These are phyloP conservation scores for Mycena capillaripes DNA, from an alignment of 768 basidiomycete genomes.

Conservation along the genomic window DNA sequence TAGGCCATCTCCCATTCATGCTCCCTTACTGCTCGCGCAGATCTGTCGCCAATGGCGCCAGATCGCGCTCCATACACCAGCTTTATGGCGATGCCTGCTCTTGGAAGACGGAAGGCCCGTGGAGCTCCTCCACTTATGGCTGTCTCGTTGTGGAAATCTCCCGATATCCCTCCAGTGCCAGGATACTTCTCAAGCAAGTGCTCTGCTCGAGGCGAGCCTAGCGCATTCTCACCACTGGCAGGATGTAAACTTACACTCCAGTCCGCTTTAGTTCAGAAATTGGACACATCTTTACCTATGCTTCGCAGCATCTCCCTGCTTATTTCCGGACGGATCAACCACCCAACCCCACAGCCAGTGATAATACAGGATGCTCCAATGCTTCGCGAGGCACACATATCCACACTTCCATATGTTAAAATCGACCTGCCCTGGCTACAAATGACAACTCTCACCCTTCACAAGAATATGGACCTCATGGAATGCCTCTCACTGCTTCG, in stretches of 20 bases:
- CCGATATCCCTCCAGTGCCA: background rate
- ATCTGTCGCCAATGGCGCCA: slow-evolving; percentile 28
- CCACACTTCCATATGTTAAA: background rate
- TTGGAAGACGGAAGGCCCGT: background rate
- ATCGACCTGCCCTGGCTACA: background rate
- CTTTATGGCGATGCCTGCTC: slow-evolving; percentile 5
- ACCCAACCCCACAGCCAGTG: background rate
- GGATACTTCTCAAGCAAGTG: background rate
- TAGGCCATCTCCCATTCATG: background rate
- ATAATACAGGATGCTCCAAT: background rate
- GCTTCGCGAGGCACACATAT: background rate
- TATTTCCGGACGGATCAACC: background rate
- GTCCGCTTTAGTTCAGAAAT: background rate
- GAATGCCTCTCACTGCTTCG: background rate
- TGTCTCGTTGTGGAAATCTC: slow-evolving; percentile 1
- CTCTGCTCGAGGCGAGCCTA: background rate
- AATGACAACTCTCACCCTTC: slow-evolving; percentile 3
- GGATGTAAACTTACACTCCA: slow-evolving; percentile 2
- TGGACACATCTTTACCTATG: background rate
- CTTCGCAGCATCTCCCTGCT: background rate
- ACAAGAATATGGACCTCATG: background rate
- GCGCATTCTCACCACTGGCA: slow-evolving; percentile 3
- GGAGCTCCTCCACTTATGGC: slow-evolving; percentile 11
- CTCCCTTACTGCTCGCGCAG: slow-evolving; percentile 16
- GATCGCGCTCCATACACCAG: slow-evolving; percentile 1